These are phyloP conservation scores for Lophiostoma macrostomum DNA, from an alignment of 495 filamentous ascomycete genomes.

Conservation along the genomic window DNA sequence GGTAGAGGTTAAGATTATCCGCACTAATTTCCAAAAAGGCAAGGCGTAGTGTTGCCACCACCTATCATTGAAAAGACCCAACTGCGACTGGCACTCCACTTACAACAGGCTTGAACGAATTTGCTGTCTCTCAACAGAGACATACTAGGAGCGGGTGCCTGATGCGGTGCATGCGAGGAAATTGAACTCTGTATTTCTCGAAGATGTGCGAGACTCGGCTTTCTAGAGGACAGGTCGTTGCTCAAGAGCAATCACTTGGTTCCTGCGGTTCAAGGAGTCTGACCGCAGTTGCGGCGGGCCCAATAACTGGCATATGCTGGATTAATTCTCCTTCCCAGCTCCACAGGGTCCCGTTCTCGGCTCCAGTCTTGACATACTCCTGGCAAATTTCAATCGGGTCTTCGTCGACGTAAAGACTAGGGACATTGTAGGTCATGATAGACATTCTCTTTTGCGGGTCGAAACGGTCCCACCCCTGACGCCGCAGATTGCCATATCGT, in stretches of 20 bases:
- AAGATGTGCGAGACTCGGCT: no score
- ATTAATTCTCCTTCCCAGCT: conserved; percentile 8
- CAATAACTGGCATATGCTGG: conserved; percentile 1
- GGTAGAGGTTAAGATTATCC: no score
- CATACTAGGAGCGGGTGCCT: no score
- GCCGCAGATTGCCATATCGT: not conserved
- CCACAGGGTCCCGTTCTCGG: conserved; percentile 18
- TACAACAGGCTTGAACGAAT: no score
- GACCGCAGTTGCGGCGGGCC: not conserved
- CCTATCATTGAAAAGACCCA: no score
- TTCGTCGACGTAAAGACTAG: not conserved
- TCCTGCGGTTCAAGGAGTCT: not conserved
- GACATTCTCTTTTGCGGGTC: conserved; percentile 14
- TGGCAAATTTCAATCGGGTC: conserved; percentile 4
- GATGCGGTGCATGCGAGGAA: no score
- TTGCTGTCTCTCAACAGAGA: no score
- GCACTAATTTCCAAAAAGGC: no score
- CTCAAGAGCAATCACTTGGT: not conserved
- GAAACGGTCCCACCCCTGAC: conserved; percentile 4
- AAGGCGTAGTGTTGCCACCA: no score
- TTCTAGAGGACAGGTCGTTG: no score
- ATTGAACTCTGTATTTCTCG: no score
- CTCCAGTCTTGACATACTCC: conserved; percentile 7
- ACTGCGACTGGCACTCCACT: no score
- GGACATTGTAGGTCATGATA: conserved; percentile 12